Evolutionary conservation across 441 rosid genomes (phyloP).

Genomic region (Aquilaria agallochum): DNA sequence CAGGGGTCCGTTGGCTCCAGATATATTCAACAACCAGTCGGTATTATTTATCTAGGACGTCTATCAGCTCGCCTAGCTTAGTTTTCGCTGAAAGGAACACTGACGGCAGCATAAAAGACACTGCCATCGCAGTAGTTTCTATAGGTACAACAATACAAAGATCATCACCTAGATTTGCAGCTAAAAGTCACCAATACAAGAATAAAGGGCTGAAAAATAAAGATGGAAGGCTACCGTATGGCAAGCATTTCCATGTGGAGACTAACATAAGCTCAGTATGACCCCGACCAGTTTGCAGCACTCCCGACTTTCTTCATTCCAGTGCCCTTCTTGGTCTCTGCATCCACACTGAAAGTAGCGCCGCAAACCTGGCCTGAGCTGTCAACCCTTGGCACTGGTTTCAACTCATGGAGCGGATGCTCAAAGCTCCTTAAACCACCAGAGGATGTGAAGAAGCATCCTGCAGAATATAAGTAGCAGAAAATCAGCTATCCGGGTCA

Average conservation of each 20-base stretch:
- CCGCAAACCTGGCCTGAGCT: conserved; percentile 93
- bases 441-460: conserved; percentile 88
- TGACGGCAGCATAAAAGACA: conserved; percentile 22
- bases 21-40: no score
- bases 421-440: conserved; percentile 95
- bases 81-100: conserved; percentile 24
- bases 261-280: conserved; percentile 39
- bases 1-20: no score
- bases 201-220: conserved; percentile 3
- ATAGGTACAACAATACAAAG: conserved; percentile 3
- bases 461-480: conserved; percentile 28
- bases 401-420: conserved; percentile 84
- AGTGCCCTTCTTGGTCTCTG: conserved; percentile 60
- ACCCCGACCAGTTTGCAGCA: conserved; percentile 82
- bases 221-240: conserved; percentile 18
- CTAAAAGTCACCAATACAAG: conserved; percentile 8
- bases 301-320: conserved; percentile 94
- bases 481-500: conserved; percentile 15
- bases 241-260: conserved; percentile 5
- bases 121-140: no score
- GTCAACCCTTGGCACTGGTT: conserved; percentile 94
- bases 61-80: conserved; percentile 10
- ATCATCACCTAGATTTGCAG: conserved; percentile 5
- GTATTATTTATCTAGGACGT: no score
- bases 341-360: conserved; percentile 78